Evolutionary conservation across 306 rosid genomes (phyloP).

Genomic region (Betula pendula): DNA sequence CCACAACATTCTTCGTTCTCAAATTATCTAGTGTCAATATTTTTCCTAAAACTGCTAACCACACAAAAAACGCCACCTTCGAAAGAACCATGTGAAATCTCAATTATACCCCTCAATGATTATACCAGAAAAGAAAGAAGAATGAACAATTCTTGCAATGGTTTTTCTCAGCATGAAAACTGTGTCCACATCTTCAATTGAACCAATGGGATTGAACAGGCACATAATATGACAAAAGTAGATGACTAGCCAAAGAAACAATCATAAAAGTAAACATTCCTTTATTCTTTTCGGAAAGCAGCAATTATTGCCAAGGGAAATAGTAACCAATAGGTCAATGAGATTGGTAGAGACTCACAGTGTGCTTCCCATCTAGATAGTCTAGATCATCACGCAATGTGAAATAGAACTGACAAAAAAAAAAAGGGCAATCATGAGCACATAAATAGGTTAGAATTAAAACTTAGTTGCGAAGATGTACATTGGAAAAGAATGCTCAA

Average conservation of each 20-base stretch:
- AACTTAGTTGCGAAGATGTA: background rate
- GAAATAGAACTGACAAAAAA: constrained; percentile 69
- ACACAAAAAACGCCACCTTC: no score
- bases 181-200: background rate
- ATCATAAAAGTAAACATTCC: constrained; percentile 2
- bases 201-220: background rate
- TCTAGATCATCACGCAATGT: constrained; percentile 89
- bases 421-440: constrained; percentile 22
- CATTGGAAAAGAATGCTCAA: background rate
- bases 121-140: background rate
- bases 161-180: background rate
- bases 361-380: constrained; percentile 90
- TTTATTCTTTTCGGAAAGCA: background rate
- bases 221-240: background rate
- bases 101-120: no score
- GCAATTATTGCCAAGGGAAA: background rate
- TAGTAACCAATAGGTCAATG: background rate
- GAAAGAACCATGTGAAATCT: no score
- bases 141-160: background rate
- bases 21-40: no score
- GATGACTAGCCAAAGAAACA: background rate
- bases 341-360: constrained; percentile 56
- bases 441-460: background rate
- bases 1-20: no score
- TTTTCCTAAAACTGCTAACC: no score